Evolutionary conservation across 306 rosid genomes (phyloP), one percentile per base, ranked within the genome.

Genomic region (Acmispon strigosus): DNA sequence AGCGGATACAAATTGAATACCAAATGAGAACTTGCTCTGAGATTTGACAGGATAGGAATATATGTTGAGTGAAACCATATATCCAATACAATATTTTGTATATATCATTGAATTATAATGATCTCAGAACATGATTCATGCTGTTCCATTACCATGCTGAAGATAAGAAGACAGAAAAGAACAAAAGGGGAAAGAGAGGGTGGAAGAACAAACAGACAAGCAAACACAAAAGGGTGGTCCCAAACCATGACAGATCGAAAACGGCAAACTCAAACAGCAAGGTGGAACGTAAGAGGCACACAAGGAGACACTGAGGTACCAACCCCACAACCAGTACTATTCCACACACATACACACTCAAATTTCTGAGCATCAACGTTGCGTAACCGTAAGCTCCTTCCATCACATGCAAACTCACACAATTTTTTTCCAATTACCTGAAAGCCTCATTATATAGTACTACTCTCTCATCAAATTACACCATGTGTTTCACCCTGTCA

Each of bases 341-440:
- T 27, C 32, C 32, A 27, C 32, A 27, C 3, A 27, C 32, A 27
- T 2, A 8, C 60, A 2, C 53, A 53, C 68, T 41, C 22, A 37
- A 8, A 20, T 50, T 37, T 16, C 29, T n/a, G 20, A 62, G 7
- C 42, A 37, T 66, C 60, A 50, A 43, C 75, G 54, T 79, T 79
- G 72, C 83, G 79, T 79, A 79, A 73, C 83, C 79, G 54, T 60
- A 59, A 59, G 52, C 59, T 24, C 75, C 42, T 22, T 20, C 2
- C 15, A 10, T 71, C 69, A 78, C 78, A 72, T 48, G 67, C 78
- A 65, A 29, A 29, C 12, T 58, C 37, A 9, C 18, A 4, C 17
- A 0, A 8, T 0, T 32, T 52, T 32, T 48, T 53, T 47, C 63
- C 61, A 29, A 3, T 32, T 2, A 27, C 32, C 32, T 27, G 32